Base-by-base conservation (phyloP, 345 rosid genomes). In the Gossypium turneri region DNA sequence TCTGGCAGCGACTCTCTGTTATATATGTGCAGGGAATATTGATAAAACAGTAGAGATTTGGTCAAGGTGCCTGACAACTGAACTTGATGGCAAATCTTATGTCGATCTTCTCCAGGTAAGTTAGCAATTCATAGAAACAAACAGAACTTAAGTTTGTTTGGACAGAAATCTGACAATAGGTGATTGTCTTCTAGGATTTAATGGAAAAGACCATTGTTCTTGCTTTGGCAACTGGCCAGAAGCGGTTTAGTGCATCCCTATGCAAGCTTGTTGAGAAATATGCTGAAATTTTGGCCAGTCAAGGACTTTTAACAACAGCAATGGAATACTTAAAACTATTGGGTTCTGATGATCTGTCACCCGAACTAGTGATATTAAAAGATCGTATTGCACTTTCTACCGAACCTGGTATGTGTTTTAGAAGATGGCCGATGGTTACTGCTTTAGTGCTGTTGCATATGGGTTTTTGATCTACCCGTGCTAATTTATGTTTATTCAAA, bases 141-240 rank as follows among this genome's bases (percentile, higher is more conserved):
- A 44, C 9, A 51, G n/a, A 68, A 17, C 11, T 12, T 50, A 24
- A 66, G 25, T 70, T 57, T 75, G 61, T 78, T 45, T 53, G 56
- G 52, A 27, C 67, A 51, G 72, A 47, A 27, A 34, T 27, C 65
- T 83, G 67, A 62, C 68, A 29, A 45, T 64, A 58, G 56, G 68
- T 70, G 19, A 17, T 80, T 80, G 29, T 76, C 79, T 78, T 50
- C 50, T 84, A 96, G 99, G 99, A 96, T 81, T 86, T 96, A 81
- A 96, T 93, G 99, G 99, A 96, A 86, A 96, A 96, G 87, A 96
- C 99, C 70, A 94, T 93, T 55, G 98, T 90, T 66, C 90, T 96
- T 83, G 95, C 95, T 77, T 84, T 96, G 87, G 99, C 98, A 73
- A 92, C 90, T 70, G 98, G 97, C n/a, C 94, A 96, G 85, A 93